Evolutionary conservation across 2,329 filamentous ascomycete species (phyloP).

Genomic region (Exophiala spinifera): DNA sequence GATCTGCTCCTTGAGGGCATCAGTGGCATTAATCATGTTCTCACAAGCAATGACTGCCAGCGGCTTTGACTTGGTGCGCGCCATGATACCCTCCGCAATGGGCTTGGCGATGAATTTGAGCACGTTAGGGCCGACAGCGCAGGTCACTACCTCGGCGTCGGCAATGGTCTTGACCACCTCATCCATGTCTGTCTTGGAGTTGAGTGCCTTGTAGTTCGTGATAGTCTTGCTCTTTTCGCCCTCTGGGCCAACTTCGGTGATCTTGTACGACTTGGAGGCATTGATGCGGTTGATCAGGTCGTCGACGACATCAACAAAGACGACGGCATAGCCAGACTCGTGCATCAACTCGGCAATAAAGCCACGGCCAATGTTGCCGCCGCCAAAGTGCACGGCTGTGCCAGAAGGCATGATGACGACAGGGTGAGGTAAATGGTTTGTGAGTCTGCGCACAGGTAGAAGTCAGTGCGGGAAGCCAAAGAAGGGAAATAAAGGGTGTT

Average conservation of each 20-base stretch:
- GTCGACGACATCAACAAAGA: slow-evolving; percentile 94
- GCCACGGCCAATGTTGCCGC: slow-evolving; percentile 81
- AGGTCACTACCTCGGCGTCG: slow-evolving; percentile 87
- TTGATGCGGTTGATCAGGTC: slow-evolving; percentile 77
- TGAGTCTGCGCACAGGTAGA: not conserved
- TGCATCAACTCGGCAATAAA: slow-evolving; percentile 91
- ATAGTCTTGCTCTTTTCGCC: slow-evolving; percentile 79
- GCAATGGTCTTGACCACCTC: slow-evolving; percentile 82
- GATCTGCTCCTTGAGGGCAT: slow-evolving; percentile 79
- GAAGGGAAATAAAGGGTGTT: not conserved
- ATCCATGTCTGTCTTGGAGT: slow-evolving; percentile 80
- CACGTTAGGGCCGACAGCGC: slow-evolving; percentile 93
- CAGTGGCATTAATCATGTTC: slow-evolving; percentile 93
- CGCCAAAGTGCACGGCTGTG: slow-evolving; percentile 81
- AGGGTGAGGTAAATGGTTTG: not conserved
- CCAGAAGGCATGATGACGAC: slow-evolving; percentile 19
- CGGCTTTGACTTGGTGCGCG: slow-evolving; percentile 63
- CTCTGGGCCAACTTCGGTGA: slow-evolving; percentile 86
- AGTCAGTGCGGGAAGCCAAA: not conserved
- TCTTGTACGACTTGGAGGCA: slow-evolving; percentile 71
- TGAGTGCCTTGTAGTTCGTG: slow-evolving; percentile 94
- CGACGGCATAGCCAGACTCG: slow-evolving; percentile 90
- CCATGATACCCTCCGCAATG: slow-evolving; percentile 89
- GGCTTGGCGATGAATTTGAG: slow-evolving; percentile 94
- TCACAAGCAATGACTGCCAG: slow-evolving; percentile 95